Conservation (phyloP, 176 grass and related monocot species). For the Metroxylon sagu region DNA sequence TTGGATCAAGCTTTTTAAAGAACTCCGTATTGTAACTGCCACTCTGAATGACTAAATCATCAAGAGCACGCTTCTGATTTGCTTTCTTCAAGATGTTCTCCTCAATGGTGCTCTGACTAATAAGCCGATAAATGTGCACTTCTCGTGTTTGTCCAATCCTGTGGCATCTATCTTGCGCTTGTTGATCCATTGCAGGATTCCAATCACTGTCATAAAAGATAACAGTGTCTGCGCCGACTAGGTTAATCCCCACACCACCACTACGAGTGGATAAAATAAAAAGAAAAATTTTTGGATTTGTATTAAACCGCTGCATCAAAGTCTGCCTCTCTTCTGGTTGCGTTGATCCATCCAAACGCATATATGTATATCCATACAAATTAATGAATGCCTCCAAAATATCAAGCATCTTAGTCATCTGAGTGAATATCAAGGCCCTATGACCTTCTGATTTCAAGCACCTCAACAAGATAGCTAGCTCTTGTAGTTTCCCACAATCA, state of each 20-base stretch:
- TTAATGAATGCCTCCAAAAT: constrained; percentile 98
- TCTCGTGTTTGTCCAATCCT: constrained; percentile 97
- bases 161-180: constrained; percentile 99
- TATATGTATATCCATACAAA: constrained; percentile 93
- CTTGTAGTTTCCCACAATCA: constrained; percentile 98
- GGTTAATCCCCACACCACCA: constrained; percentile 93
- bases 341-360: constrained; percentile 94
- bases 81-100: constrained; percentile 99
- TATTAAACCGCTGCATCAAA: constrained; percentile 97
- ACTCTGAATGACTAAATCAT: constrained; percentile 93
- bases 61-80: constrained; percentile 91
- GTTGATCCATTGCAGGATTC: constrained; percentile 99
- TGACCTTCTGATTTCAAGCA: constrained; percentile 80
- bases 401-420: constrained; percentile 99
- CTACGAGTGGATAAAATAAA: constrained; percentile 99
- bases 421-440: constrained; percentile 96
- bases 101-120: constrained; percentile 96
- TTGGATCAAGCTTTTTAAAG: constrained; percentile 96
- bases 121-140: constrained; percentile 93
- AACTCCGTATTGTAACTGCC: constrained; percentile 98
- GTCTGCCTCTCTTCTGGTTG: constrained; percentile 92
- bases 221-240: constrained; percentile 96
- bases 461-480: constrained; percentile 76
- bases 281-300: constrained; percentile 89
- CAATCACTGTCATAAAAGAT: constrained; percentile 99